A percentile compares a stretch with the other conserved stretches of the same genome.
Conservation (phyloP, 2,329 filamentous ascomycete genomes). For the Neospermospora avenae region DNA sequence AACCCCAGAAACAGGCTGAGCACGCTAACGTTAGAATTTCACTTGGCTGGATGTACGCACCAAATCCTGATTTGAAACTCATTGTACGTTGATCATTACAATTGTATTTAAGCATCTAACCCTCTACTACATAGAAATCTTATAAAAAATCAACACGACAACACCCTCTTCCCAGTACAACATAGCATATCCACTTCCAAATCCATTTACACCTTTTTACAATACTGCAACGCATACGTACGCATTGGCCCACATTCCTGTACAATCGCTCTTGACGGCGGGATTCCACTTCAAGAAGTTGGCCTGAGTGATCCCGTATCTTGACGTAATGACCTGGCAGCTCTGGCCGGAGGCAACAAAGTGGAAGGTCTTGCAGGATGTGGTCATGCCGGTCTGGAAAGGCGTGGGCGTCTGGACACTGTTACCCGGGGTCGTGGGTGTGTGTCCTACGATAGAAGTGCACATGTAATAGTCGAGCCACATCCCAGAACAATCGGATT, state of each 20-base stretch:
- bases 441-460: slow-evolving; percentile 12
- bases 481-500: slow-evolving; percentile 26
- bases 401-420: slow-evolving; percentile 8
- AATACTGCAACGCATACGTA: neutral
- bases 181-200: neutral
- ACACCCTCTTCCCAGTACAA: neutral
- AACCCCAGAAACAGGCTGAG: neutral
- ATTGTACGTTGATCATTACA: neutral
- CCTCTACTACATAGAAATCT: neutral
- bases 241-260: slow-evolving; percentile 24
- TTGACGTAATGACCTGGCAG: slow-evolving; percentile 20
- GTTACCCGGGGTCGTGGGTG: slow-evolving; percentile 7
- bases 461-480: slow-evolving; percentile 27
- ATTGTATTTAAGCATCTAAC: too few species aligned
- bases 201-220: neutral
- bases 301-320: slow-evolving; percentile 22
- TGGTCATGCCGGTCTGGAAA: slow-evolving; percentile 22
- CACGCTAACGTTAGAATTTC: too few species aligned
- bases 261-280: slow-evolving; percentile 27
- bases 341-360: slow-evolving; percentile 21
- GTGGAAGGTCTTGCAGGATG: slow-evolving; percentile 30
- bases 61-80: neutral
- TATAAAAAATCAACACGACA: neutral
- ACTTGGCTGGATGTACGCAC: neutral
- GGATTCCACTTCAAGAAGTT: slow-evolving; percentile 35